These are phyloP conservation scores for Pyricularia sp. DNA, from an alignment of 2,329 filamentous ascomycete species.

Conservation along the genomic window DNA sequence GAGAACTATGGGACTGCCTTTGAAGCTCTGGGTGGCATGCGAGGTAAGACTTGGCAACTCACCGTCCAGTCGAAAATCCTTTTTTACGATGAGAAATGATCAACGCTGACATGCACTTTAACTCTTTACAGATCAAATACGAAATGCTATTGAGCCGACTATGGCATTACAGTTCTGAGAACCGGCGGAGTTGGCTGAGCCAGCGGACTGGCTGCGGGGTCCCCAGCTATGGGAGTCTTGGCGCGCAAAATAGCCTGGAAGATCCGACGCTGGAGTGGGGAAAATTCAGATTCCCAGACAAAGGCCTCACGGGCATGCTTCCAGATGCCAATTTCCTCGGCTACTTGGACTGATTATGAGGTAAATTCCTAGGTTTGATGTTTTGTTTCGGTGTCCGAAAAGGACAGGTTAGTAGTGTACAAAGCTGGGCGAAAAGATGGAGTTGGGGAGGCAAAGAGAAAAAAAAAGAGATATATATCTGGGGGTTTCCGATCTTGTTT, in stretches of 20 bases:
- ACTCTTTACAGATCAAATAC: slow-evolving; percentile 15
- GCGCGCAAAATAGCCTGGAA: neutral
- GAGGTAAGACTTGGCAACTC: slow-evolving; percentile 20
- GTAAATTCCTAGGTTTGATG: neutral
- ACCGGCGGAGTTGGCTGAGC: slow-evolving; percentile 10
- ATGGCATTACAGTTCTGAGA: slow-evolving; percentile 12
- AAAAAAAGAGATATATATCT: neutral
- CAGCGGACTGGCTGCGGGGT: neutral
- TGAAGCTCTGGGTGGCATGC: slow-evolving; percentile 34
- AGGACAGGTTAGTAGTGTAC: neutral
- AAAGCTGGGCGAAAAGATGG: neutral
- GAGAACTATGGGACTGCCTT: slow-evolving; percentile 34
- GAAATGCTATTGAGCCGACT: slow-evolving; percentile 2
- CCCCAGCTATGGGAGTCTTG: neutral
- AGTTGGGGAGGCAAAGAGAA: neutral
- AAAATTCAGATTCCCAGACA: no score
- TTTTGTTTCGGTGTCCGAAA: neutral
- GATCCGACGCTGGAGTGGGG: no score
- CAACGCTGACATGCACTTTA: neutral
- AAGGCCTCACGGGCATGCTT: no score
- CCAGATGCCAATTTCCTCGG: no score
- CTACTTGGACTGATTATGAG: no score
- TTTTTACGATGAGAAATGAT: neutral
- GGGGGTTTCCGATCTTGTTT: neutral
- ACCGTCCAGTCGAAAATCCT: neutral